Evolutionary conservation across 257 asterid species (phyloP).

Genomic region (Primulina tabacum): DNA sequence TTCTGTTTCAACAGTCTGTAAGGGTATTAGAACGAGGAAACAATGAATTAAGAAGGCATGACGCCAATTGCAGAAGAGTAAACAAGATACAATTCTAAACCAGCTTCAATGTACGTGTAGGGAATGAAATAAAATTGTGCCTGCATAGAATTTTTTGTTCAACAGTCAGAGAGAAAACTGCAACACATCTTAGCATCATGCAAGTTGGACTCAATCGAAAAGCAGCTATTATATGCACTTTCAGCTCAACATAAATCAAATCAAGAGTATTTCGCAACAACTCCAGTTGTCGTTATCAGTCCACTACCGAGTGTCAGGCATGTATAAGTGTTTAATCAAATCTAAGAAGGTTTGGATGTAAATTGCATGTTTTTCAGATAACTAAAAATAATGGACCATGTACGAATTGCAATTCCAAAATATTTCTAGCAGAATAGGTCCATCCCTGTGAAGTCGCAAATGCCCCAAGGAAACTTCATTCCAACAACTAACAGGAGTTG

Average conservation of each 20-base stretch:
- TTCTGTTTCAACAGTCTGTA: conserved; percentile 80
- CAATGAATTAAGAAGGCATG: background rate
- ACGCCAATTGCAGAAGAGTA: conserved; percentile 3
- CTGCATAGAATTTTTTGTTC: background rate
- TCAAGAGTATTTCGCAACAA: conserved; percentile 2
- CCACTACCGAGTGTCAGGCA: background rate
- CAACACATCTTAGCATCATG: background rate
- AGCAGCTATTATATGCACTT: background rate
- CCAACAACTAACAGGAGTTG: background rate
- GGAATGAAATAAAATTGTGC: background rate
- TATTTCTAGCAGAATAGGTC: conserved; percentile 7
- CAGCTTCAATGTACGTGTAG: background rate
- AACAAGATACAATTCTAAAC: conserved; percentile 1
- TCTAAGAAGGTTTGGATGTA: too few species aligned
- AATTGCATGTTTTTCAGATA: background rate
- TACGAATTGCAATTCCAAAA: background rate
- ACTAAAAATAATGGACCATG: conserved; percentile 1
- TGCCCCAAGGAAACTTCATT: background rate
- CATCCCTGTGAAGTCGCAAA: background rate
- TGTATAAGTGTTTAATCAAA: conserved; percentile 9
- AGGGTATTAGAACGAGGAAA: conserved; percentile 24
- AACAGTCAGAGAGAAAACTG: conserved; percentile 2
- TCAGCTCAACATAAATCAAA: conserved; percentile 10
- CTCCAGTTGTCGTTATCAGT: background rate
- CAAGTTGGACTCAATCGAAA: background rate